Conservation (phyloP, 2,329 filamentous ascomycete species). For the Teratosphaeriaceae sp. region DNA sequence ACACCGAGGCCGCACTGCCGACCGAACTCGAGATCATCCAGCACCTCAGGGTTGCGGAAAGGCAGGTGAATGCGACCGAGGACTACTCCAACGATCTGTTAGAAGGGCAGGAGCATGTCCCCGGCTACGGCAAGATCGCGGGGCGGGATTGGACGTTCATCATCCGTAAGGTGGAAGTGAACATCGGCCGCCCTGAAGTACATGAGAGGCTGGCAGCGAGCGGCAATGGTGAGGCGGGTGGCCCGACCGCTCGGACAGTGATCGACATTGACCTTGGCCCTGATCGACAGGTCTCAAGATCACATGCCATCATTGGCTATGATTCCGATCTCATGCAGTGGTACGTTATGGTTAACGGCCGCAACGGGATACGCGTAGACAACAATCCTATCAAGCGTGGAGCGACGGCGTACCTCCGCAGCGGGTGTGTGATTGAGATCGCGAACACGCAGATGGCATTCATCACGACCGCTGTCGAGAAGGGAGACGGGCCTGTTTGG, state of each 20-base stretch:
- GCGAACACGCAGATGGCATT: conserved; percentile 98
- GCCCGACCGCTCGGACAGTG: conserved; percentile 33
- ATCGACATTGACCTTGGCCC: conserved; percentile 77
- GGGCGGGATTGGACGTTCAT: conserved; percentile 82
- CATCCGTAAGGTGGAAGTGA: conserved; percentile 65
- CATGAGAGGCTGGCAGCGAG: conserved; percentile 24
- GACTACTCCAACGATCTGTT: conserved; percentile 50
- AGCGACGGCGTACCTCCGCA: conserved; percentile 60
- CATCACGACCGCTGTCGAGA: conserved; percentile 70
- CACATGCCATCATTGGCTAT: conserved; percentile 45
- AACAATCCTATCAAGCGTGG: conserved; percentile 63
- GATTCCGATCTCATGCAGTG: conserved; percentile 52
- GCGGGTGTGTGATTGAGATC: conserved; percentile 87
- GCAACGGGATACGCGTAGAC: conserved; percentile 85
- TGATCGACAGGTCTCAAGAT: conserved; percentile 43
- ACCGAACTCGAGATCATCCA: conserved; percentile 39
- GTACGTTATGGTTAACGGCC: conserved; percentile 80
- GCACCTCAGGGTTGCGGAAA: conserved; percentile 38
- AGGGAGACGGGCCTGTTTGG: conserved; percentile 65
- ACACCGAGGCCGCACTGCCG: conserved; percentile 30
- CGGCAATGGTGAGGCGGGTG: conserved; percentile 18
- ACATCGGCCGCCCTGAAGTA: conserved; percentile 60
- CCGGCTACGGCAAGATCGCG: conserved; percentile 74
- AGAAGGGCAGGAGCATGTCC: conserved; percentile 39
- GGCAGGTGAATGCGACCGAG: conserved; percentile 50